Evolutionary conservation across 2,329 filamentous ascomycete genomes (phyloP), one percentile per base, ranked within the genome.

Genomic region (Alternaria dauci): DNA sequence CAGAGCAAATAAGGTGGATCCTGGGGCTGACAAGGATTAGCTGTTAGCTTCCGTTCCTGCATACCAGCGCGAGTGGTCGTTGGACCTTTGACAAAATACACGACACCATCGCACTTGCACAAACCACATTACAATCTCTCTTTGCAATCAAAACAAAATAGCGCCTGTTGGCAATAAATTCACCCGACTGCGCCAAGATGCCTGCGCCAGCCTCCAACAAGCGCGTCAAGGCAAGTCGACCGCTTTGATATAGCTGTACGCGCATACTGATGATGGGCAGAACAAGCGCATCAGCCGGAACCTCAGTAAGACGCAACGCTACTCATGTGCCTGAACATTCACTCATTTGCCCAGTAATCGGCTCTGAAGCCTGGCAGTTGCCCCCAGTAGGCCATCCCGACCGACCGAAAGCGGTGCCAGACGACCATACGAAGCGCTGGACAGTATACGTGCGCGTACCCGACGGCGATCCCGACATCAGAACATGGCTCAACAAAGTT

Each of bases 371-470:
- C 61, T 81, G 79, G 76, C 74, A 78, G 36, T 80, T 95, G 63
- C 93, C 94, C 20, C 90, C 92, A 52, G 85, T 87, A 74, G 88
- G 90, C 69, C 91, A 93, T 65, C 76, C 77, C 59, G 68, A 75
- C 73, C 92, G 78, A 43, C 75, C 93, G 2, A 82, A 88, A 23
- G 86, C 89, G 75, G 87, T 92, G 4, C 93, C 94, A 25, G 86
- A 92, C 63, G 94, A 96, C 79, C 95, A 99, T 83, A 98, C 94
- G 32, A 96, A 98, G 83, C 92, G 91, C 65, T 99, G 95, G 95
- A 89, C 91, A 73, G 92, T 98, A 65, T 98, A 96, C 78, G 92
- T 99, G 59, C 91, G 91, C 75, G 93, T 94, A 47, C 85, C 97
- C 55, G 93, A 96, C 72, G 92, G 92, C 77, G 91, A 92, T 61